phyloP scores from a whole-genome alignment of 768 basidiomycete genomes.

The Naganishia vaughanmartiniae region DNA sequence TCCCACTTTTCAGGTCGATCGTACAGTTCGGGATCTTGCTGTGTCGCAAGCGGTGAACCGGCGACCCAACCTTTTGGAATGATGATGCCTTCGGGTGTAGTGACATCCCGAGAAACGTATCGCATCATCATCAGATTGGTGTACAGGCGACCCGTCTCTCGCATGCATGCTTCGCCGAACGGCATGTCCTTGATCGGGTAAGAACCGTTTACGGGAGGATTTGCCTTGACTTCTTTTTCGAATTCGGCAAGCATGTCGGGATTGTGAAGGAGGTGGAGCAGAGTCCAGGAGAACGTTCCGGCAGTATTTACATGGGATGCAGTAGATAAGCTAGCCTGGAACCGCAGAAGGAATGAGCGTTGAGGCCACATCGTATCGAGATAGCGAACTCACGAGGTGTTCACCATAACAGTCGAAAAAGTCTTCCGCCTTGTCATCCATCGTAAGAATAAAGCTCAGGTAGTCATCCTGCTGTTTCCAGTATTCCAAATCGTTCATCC shows the following conservation, averaged over 20 bases:
- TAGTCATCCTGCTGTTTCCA: slow-evolving; percentile 12
- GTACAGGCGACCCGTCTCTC: slow-evolving; percentile 19
- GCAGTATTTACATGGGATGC: slow-evolving; percentile 15
- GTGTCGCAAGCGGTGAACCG: background rate
- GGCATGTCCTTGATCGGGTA: slow-evolving; percentile 18
- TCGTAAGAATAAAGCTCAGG: slow-evolving; percentile 4
- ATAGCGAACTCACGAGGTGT: background rate
- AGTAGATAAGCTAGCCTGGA: background rate
- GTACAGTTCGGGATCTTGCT: slow-evolving; percentile 5
- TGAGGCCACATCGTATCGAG: background rate
- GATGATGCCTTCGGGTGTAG: slow-evolving; percentile 3
- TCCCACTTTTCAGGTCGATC: background rate
- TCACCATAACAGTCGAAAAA: slow-evolving; percentile 2
- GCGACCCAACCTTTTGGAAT: background rate
- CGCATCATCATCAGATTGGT: slow-evolving; percentile 13
- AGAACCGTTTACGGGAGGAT: slow-evolving; percentile 3
- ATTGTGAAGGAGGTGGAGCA: slow-evolving; percentile 22
- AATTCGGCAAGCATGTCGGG: slow-evolving; percentile 3
- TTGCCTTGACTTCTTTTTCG: background rate
- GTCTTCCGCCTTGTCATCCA: slow-evolving; percentile 25
- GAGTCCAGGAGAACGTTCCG: slow-evolving; percentile 17
- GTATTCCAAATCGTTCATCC: slow-evolving; percentile 10
- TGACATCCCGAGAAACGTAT: background rate
- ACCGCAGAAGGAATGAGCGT: background rate
- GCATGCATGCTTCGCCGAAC: slow-evolving; percentile 23